Percentiles rank a stretch among this genome's conserved stretches.
Conservation (phyloP, 805 yeast species). For the Metschnikowia santaceciliae region DNA sequence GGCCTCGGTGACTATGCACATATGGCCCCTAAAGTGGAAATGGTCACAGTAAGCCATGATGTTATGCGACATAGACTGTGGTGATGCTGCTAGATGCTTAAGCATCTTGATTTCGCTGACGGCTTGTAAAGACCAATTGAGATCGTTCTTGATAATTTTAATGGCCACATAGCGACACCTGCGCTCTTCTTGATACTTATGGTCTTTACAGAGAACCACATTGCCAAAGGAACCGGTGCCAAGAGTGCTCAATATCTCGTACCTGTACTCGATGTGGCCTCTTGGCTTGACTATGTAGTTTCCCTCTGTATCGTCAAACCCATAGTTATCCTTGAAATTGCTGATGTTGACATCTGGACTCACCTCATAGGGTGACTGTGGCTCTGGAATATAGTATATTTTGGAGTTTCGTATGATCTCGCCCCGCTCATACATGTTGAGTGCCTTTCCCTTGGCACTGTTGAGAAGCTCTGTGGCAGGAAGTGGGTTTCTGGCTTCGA, state of each 20-base stretch:
- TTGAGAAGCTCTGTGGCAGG: constrained; percentile 6
- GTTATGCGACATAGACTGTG: constrained; percentile 16
- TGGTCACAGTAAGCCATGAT: constrained; percentile 61
- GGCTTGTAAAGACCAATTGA: constrained; percentile 73
- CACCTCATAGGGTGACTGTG: background rate
- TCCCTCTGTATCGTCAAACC: constrained; percentile 67
- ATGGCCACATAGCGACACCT: constrained; percentile 56
- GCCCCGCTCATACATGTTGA: constrained; percentile 57
- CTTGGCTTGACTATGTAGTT: constrained; percentile 53
- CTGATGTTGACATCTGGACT: constrained; percentile 30
- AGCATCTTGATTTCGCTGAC: constrained; percentile 70
- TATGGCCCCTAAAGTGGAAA: constrained; percentile 75
- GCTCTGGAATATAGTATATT: constrained; percentile 49
- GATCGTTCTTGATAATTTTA: constrained; percentile 70
- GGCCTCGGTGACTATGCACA: constrained; percentile 75
- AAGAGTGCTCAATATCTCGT: constrained; percentile 52
- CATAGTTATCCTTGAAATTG: constrained; percentile 49
- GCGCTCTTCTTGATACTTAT: constrained; percentile 34
- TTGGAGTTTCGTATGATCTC: constrained; percentile 50
- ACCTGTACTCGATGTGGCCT: constrained; percentile 76
- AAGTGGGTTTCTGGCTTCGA: constrained; percentile 4
- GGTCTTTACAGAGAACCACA: constrained; percentile 67
- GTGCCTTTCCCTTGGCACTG: constrained; percentile 4
- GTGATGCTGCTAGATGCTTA: constrained; percentile 36
- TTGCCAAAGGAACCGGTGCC: constrained; percentile 86